These are phyloP conservation scores for Acacia acuminata DNA, from an alignment of 306 rosid species.

Conservation along the genomic window DNA sequence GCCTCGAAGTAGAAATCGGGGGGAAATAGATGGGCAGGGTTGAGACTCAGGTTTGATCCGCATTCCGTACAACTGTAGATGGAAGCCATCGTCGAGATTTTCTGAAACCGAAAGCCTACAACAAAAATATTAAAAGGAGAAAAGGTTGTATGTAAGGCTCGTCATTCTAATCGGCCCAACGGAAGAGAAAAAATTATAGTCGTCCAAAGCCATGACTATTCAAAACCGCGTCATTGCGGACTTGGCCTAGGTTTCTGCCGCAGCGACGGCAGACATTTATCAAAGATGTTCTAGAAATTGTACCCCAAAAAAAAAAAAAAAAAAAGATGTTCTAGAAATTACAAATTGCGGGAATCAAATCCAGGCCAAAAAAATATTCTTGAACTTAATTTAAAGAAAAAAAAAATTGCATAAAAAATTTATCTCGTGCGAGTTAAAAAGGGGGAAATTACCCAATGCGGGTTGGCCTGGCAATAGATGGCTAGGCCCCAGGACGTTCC, in stretches of 20 bases:
- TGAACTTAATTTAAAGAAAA: too few species aligned
- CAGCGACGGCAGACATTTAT: not conserved
- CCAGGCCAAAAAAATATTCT: too few species aligned
- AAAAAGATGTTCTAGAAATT: not conserved
- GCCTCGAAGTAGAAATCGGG: constrained; percentile 83
- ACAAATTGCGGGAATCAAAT: not conserved
- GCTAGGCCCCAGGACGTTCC: too few species aligned
- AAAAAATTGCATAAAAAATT: too few species aligned
- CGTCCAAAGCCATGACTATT: not conserved
- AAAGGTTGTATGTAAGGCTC: not conserved
- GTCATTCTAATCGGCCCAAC: not conserved
- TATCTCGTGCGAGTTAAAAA: too few species aligned
- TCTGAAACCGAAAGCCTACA: not conserved
- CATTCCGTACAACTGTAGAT: constrained; percentile 67
- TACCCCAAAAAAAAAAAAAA: too few species aligned
- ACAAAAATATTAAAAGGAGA: not conserved
- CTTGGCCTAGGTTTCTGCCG: not conserved
- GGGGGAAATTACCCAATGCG: too few species aligned
- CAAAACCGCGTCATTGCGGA: not conserved
- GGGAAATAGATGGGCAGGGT: constrained; percentile 51
- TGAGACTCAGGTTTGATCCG: constrained; percentile 65
- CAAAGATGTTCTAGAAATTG: not conserved
- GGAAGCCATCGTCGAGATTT: constrained; percentile 22
- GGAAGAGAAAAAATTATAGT: too few species aligned
- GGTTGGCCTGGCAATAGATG: too few species aligned